Conservation (phyloP, 2,329 filamentous ascomycete genomes). For the Lithohypha guttulata region DNA sequence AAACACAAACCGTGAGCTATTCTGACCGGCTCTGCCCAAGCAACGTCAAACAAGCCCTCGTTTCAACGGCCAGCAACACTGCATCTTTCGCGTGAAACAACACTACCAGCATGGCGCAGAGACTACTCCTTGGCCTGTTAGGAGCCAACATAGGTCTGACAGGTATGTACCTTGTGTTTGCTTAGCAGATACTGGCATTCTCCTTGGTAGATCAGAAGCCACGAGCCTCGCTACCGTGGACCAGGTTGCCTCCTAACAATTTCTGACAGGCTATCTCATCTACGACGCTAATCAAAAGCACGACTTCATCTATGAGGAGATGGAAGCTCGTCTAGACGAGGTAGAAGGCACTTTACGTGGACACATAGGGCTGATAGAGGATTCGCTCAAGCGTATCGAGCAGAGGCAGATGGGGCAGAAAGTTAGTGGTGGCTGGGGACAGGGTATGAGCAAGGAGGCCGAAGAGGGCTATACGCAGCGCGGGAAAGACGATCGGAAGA, state of each 20-base stretch:
- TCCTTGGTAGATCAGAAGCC: no score
- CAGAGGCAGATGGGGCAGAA: constrained; percentile 30
- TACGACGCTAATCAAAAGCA: constrained; percentile 17
- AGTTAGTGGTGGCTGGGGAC: constrained; percentile 22
- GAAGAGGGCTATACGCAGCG: constrained; percentile 24
- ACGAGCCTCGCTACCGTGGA: no score
- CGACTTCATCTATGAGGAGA: constrained; percentile 36
- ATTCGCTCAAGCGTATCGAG: constrained; percentile 36
- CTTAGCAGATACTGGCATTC: no score
- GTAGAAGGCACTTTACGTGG: constrained; percentile 38
- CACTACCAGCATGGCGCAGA: neutral
- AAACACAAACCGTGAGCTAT: no score
- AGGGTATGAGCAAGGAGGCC: constrained; percentile 18
- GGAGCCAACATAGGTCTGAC: neutral
- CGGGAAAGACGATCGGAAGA: constrained; percentile 21
- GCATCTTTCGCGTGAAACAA: neutral
- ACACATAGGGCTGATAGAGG: constrained; percentile 39
- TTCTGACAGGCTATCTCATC: neutral
- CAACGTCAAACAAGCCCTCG: no score
- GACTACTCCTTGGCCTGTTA: neutral
- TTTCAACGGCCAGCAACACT: neutral
- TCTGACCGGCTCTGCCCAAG: no score
- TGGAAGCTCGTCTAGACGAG: constrained; percentile 39
- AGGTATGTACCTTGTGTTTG: no score
- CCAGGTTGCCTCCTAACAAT: no score